These are phyloP conservation scores for Gliomastix tumulicola DNA, from an alignment of 2,329 filamentous ascomycete species.

Conservation along the genomic window DNA sequence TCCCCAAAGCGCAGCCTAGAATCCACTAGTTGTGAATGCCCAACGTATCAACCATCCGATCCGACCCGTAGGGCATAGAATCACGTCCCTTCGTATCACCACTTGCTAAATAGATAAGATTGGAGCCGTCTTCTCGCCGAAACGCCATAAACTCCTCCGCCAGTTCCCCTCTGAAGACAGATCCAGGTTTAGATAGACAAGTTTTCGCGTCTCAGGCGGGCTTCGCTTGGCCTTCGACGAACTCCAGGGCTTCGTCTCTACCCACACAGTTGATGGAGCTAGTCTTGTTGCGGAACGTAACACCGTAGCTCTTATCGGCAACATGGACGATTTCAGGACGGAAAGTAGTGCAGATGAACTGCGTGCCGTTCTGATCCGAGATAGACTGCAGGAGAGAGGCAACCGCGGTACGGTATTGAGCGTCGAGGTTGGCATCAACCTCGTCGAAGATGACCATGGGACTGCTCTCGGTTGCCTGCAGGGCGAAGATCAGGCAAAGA, in stretches of 20 bases:
- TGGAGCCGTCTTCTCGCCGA: too few species aligned
- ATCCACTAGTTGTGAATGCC: too few species aligned
- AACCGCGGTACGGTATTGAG: constrained; percentile 94
- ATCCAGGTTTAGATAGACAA: too few species aligned
- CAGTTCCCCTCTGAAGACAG: too few species aligned
- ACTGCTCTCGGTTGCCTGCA: constrained; percentile 93
- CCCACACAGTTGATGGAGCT: constrained; percentile 88
- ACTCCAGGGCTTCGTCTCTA: constrained; percentile 80
- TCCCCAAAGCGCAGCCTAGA: too few species aligned
- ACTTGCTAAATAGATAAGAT: too few species aligned
- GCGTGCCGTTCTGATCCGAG: constrained; percentile 56
- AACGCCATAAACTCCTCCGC: too few species aligned
- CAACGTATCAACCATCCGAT: too few species aligned
- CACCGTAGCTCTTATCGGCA: constrained; percentile 96
- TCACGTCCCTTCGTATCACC: too few species aligned
- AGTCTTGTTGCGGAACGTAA: constrained; percentile 89
- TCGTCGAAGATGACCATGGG: constrained; percentile 99
- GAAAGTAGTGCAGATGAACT: constrained; percentile 99
- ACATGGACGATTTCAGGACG: constrained; percentile 92
- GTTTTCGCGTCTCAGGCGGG: too few species aligned
- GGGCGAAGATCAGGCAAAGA: constrained; percentile 97
- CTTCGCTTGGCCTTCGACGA: constrained; percentile 76
- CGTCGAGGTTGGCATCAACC: constrained; percentile 96
- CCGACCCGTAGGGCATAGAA: too few species aligned
- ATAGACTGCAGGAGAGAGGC: constrained; percentile 81